Base-by-base conservation (phyloP, 345 rosid genomes). In the Syzygium grande region DNA sequence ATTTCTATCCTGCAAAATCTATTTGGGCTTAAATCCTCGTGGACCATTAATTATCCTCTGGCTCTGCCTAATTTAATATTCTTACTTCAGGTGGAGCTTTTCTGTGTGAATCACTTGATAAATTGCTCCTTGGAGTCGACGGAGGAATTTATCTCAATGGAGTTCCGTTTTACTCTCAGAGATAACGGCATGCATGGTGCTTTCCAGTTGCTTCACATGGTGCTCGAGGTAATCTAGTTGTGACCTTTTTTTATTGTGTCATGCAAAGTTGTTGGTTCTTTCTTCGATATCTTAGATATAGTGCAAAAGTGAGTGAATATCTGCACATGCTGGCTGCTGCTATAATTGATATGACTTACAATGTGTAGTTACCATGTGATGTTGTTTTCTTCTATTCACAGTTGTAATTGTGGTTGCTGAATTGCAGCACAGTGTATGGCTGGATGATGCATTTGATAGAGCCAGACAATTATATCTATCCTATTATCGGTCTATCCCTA, bases 61-160 rank as follows among this genome's bases (percentile, higher is more conserved):
- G 46, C 59, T 84, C 25, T 14, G 46, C 59, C 43, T 52, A n/a
- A 84, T 53, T 86, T 52, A 51, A 38, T 59, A 78, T 53, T 90
- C 85, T 80, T 90, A 86, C 53, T 88, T 16, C 93, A 97, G 99
- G 98, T 98, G 78, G 99, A 98, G 93, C 98, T 97, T 87, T 98
- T 98, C 93, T 98, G 99, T 59, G 98, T 98, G 90, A 98, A 98
- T 91, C 98, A 98, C 94, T 90, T 97, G 84, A 97, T 98, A 90
- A 98, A 98, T 90, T 98, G 99, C 93, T 98, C 99, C 13, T 90
- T 98, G 96, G 99, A 98, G 93, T 96, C 99, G 52, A 97, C 98
- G 4, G 99, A 98, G 92, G 99, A 98, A 91, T 96, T 98, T 89
- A 98, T 98, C 89, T 94, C 98, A 59, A 98, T 98, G 99, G 99